Conservation (phyloP, 202 grass and related monocot genomes). For the Saccharum hybrid region DNA sequence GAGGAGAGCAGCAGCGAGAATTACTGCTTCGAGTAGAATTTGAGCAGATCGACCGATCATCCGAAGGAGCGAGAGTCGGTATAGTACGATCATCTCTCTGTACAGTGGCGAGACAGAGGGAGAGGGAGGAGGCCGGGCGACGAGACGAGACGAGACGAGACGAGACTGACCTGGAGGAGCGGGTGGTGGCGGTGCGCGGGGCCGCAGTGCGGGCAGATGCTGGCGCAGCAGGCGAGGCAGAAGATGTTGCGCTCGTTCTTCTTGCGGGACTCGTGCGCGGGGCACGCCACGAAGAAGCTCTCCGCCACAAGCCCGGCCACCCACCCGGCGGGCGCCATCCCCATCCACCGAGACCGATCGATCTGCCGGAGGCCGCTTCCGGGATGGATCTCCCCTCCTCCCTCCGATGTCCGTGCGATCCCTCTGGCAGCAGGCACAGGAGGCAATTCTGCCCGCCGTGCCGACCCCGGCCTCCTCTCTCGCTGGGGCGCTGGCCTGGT, state of each 20-base stretch:
- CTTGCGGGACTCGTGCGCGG: conserved; percentile 65
- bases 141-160: no score
- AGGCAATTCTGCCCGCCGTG: conserved; percentile 46
- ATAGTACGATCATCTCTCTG: not conserved
- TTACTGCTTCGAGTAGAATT: not conserved
- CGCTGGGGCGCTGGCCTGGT: not conserved
- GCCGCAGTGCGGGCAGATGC: conserved; percentile 83
- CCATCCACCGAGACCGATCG: conserved; percentile 33
- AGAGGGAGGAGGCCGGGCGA: no score
- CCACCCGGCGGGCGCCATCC: conserved; percentile 71
- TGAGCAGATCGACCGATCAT: not conserved
- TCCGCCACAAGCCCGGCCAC: conserved; percentile 74
- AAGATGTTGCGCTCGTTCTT: conserved; percentile 99
- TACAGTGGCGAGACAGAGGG: no score
- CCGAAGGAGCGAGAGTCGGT: not conserved
- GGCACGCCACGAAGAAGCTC: conserved; percentile 87
- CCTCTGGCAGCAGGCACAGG: not conserved
- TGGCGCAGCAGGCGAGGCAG: conserved; percentile 86
- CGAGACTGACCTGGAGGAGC: conserved; percentile 64
- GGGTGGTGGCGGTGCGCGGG: conserved; percentile 72
- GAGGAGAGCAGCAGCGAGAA: not conserved
- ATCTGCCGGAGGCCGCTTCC: not conserved
- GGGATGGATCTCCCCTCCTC: conserved; percentile 16
- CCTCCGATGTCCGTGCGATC: not conserved
- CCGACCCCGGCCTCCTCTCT: not conserved